Conservation (phyloP, 495 filamentous ascomycete species). For the Lineolata rhizophorae region DNA sequence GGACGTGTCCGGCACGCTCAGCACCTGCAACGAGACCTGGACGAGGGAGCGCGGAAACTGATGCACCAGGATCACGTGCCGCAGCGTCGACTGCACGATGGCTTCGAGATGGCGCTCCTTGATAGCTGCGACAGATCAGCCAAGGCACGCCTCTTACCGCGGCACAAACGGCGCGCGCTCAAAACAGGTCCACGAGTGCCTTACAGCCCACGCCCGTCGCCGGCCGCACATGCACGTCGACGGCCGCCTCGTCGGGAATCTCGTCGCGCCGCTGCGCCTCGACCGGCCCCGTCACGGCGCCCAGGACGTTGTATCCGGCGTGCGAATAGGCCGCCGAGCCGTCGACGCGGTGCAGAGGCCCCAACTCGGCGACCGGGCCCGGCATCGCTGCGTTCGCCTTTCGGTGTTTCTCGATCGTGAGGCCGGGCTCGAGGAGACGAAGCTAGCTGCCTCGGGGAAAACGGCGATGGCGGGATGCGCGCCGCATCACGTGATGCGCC, state of each 20-base stretch:
- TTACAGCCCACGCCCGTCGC: conserved; percentile 64
- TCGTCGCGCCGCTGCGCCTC: conserved; percentile 75
- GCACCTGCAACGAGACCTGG: conserved; percentile 50
- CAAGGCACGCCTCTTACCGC: conserved; percentile 22
- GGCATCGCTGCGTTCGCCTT: conserved; percentile 3
- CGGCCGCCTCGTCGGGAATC: conserved; percentile 65
- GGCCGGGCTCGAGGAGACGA: neutral
- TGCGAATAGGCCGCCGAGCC: conserved; percentile 69
- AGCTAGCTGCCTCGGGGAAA: no score
- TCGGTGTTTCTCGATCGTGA: neutral
- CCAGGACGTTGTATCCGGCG: conserved; percentile 61
- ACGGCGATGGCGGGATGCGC: no score
- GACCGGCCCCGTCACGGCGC: conserved; percentile 77
- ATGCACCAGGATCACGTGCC: conserved; percentile 43
- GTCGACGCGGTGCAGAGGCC: conserved; percentile 45
- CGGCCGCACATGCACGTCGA: conserved; percentile 81
- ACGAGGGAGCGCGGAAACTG: conserved; percentile 46
- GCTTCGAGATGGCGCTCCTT: conserved; percentile 54
- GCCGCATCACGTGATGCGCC: no score
- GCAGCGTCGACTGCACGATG: conserved; percentile 40
- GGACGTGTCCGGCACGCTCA: conserved; percentile 29
- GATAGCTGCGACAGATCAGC: conserved; percentile 30
- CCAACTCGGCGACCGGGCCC: conserved; percentile 4
- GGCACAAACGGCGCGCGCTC: conserved; percentile 18
- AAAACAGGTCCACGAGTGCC: conserved; percentile 7